Percentiles rank a stretch among this genome's conserved stretches.
Evolutionary conservation across 2,329 filamentous ascomycete genomes (phyloP).

Genomic region (Beauveria medogensis): DNA sequence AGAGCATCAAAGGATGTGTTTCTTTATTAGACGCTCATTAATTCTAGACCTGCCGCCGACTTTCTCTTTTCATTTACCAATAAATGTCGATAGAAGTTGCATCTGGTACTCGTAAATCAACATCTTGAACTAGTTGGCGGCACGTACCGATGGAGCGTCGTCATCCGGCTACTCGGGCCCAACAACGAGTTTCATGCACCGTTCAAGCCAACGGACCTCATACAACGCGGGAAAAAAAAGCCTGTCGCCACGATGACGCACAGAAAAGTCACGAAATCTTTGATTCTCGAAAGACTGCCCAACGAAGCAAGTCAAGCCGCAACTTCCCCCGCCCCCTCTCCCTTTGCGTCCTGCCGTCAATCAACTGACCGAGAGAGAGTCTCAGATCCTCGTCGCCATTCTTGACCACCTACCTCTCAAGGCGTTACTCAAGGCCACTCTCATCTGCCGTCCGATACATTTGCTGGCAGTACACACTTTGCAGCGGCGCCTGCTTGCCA

Average conservation of each 20-base stretch:
- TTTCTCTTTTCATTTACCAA: too few species aligned
- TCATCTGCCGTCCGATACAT: not conserved
- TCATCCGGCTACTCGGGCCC: too few species aligned
- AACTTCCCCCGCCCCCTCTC: not conserved
- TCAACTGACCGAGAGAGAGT: not conserved
- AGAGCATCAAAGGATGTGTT: too few species aligned
- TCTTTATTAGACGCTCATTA: too few species aligned
- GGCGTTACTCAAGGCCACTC: not conserved
- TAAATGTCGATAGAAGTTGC: too few species aligned
- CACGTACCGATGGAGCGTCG: too few species aligned
- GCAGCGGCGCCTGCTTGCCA: slow-evolving; percentile 17
- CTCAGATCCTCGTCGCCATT: slow-evolving; percentile 1
- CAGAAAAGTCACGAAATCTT: not conserved
- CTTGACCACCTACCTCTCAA: not conserved
- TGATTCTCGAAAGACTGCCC: not conserved
- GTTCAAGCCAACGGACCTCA: too few species aligned
- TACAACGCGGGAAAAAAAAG: not conserved
- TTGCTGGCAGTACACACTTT: not conserved
- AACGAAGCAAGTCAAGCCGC: not conserved
- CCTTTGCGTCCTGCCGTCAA: not conserved
- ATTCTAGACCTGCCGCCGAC: too few species aligned
- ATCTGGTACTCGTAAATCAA: too few species aligned
- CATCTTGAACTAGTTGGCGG: too few species aligned
- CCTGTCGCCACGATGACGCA: not conserved
- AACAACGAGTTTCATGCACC: too few species aligned